phyloP scores from a whole-genome alignment of 345 rosid species.

The Camelina neglecta region DNA sequence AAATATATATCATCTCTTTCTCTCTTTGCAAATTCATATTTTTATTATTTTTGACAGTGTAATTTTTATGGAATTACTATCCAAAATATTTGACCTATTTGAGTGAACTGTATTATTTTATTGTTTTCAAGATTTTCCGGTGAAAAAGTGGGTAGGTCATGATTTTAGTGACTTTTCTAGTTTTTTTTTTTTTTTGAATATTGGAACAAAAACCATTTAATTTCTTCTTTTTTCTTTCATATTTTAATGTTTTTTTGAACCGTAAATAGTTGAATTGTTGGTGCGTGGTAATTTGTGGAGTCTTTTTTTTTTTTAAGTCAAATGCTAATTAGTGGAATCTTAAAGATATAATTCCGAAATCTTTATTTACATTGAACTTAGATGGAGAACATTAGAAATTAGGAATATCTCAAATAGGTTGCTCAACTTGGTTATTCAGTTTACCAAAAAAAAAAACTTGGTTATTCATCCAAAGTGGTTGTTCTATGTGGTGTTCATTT shows the following conservation, averaged over 20 bases:
- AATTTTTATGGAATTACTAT: constrained; percentile 24
- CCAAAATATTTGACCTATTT: constrained; percentile 23
- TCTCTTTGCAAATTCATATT: neutral
- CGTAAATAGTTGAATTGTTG: constrained; percentile 4
- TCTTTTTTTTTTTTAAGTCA: neutral
- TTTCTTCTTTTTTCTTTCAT: neutral
- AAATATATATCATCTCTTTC: too few relatives aligned
- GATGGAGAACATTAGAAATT: neutral
- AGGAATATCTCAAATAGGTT: constrained; percentile 16
- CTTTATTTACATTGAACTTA: neutral
- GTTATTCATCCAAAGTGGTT: neutral
- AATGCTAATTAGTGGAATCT: constrained; percentile 26
- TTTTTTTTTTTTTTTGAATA: neutral
- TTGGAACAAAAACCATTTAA: neutral
- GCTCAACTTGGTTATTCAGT: neutral
- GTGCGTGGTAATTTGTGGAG: neutral
- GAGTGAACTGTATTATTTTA: constrained; percentile 27
- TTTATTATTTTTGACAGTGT: constrained; percentile 6
- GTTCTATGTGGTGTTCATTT: neutral
- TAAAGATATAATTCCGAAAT: neutral
- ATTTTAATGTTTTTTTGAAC: neutral
- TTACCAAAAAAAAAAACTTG: neutral
- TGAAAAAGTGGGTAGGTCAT: constrained; percentile 40
- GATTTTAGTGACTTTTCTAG: constrained; percentile 27
- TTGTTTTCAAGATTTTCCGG: constrained; percentile 37